Evolutionary conservation across 2,329 filamentous ascomycete species (phyloP).

Genomic region (Albophoma yamanashiensis): DNA sequence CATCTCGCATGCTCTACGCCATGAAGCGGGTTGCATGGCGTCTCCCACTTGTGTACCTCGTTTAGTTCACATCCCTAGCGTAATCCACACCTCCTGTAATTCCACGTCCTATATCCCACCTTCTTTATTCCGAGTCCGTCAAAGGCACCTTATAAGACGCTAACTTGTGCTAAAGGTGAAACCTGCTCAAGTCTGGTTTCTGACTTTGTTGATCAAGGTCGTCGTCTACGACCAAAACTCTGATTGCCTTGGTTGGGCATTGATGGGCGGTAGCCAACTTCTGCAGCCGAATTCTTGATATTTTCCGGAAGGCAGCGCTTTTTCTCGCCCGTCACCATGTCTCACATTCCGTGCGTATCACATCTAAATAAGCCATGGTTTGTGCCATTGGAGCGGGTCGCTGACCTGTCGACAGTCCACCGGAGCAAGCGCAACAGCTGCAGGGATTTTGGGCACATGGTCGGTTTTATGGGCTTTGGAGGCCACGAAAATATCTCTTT

Average conservation of each 20-base stretch:
- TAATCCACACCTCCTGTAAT: not conserved
- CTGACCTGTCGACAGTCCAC: not conserved
- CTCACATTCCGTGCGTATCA: slow-evolving; percentile 1
- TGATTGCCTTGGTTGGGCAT: not conserved
- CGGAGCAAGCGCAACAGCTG: not conserved
- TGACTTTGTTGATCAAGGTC: not conserved
- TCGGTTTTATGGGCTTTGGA: slow-evolving; percentile 58
- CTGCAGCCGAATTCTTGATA: not conserved
- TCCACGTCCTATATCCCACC: too few species aligned
- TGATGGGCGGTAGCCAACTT: not conserved
- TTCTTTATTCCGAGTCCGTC: too few species aligned
- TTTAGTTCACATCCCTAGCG: not conserved
- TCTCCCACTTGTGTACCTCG: not conserved
- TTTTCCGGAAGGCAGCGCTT: not conserved
- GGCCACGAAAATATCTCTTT: slow-evolving; percentile 60
- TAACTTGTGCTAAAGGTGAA: not conserved
- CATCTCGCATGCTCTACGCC: not conserved
- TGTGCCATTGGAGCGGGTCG: not conserved
- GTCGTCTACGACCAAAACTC: not conserved
- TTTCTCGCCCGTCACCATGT: not conserved
- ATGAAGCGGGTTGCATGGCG: not conserved
- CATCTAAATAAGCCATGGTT: not conserved
- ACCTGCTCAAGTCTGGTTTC: not conserved
- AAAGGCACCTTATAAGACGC: not conserved
- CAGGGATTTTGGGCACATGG: slow-evolving; percentile 47